Evolutionary conservation across 2,329 filamentous ascomycete genomes (phyloP), one percentile per base, ranked within the genome.

Genomic region (Colletotrichum limetticola): DNA sequence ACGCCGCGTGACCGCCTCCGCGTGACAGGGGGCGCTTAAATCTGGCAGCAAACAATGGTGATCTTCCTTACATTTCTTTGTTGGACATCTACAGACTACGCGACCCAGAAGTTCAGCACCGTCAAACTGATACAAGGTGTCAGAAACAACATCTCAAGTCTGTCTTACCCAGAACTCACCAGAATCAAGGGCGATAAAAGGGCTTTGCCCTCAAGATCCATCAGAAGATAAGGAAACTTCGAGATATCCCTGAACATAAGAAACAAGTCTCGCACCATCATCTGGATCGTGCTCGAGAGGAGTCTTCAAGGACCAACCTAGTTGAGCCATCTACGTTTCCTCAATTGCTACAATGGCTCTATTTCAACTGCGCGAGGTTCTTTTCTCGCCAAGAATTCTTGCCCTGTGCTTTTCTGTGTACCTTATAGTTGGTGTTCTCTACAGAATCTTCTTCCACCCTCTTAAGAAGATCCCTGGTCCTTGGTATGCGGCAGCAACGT

Each of bases 401-500:
- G 19, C 19, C 8, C 42, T 49, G 42, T 49, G 19, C 19, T 9
- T 49, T 9, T 49, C 19, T 49, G 8, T 49, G 1, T 22, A 49
- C 19, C 16, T 49, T 8, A 49, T 49, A 9, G 8, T 19, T 8
- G 19, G 16, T 49, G 42, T 22, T 4, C 3, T 49, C 42, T 49
- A 49, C 19, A 49, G 42, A 8, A 19, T 49, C 42, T 11, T 49
- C 42, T 49, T 49, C 19, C 42, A 49, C 42, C 42, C 42, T 3
- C 42, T 49, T 49, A n/a, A 2, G 19, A 49, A 49, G 19, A 49
- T 49, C 4, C 42, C 42, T 49, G 42, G 42, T 11, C 42, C 42
- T n/a, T 49, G 42, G 42, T 49, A 49, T n/a, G 42, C 42, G 9
- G 16, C 42, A 11, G 35, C 11, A 14, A 58, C 77, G 0, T 73